Evolutionary conservation across 352 stramenopile species (phyloP).

Genomic region (Phytopythium chamaehyphon): DNA sequence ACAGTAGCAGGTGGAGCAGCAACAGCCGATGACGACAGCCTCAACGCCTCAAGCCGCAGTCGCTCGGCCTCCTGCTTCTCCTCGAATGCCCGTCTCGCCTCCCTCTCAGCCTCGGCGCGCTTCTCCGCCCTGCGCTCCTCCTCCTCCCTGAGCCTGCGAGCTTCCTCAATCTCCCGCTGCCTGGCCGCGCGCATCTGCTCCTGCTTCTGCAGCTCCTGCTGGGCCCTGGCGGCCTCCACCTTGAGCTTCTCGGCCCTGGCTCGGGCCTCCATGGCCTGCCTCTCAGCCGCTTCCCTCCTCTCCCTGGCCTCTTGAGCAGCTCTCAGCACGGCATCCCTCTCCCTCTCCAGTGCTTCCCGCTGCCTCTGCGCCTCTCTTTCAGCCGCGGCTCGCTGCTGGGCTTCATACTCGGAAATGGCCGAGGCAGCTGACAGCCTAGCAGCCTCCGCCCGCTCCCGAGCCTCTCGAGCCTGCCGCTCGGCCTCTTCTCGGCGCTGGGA

Average conservation of each 20-base stretch:
- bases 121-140: conserved; percentile 55
- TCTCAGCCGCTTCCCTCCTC: conserved; percentile 55
- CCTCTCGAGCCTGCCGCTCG: conserved; percentile 50
- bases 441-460: conserved; percentile 60
- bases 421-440: conserved; percentile 53
- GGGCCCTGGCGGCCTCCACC: conserved; percentile 42
- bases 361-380: conserved; percentile 62
- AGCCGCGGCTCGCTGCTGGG: conserved; percentile 47
- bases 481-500: conserved; percentile 45
- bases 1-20: conserved; percentile 9
- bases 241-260: conserved; percentile 51
- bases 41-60: conserved; percentile 44
- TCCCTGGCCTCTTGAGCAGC: conserved; percentile 44
- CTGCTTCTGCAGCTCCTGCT: conserved; percentile 54
- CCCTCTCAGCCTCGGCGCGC: conserved; percentile 47
- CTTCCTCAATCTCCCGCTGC: conserved; percentile 46
- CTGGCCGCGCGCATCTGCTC: conserved; percentile 42
- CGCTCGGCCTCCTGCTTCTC: conserved; percentile 62
- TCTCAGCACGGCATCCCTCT: conserved; percentile 56
- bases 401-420: conserved; percentile 61
- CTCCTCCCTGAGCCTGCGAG: conserved; percentile 50
- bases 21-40: conserved; percentile 30
- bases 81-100: conserved; percentile 57
- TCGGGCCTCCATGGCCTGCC: conserved; percentile 49
- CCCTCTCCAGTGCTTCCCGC: conserved; percentile 51